Evolutionary conservation across 2,329 filamentous ascomycete genomes (phyloP).

Genomic region (Rhinocladiella mackenziei): DNA sequence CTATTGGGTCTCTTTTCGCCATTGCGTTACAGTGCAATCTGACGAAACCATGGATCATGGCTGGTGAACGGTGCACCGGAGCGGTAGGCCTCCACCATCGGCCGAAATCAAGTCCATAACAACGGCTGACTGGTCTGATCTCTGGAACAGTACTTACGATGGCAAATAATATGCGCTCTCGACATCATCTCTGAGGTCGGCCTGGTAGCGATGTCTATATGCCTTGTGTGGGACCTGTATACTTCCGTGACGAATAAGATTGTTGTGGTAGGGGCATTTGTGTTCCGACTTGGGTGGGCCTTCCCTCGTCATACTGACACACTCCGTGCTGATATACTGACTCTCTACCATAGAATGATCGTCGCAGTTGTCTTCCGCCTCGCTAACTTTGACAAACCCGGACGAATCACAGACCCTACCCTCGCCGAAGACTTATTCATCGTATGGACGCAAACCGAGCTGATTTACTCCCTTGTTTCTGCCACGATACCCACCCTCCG

Average conservation of each 20-base stretch:
- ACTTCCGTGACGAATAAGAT: conserved; percentile 36
- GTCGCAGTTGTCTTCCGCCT: conserved; percentile 38
- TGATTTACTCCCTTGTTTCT: conserved; percentile 37
- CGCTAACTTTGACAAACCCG: conserved; percentile 31
- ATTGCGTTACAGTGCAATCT: conserved; percentile 31
- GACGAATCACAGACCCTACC: conserved; percentile 35
- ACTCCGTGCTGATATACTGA: conserved; percentile 4
- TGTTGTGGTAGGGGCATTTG: conserved; percentile 36
- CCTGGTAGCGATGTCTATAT: conserved; percentile 33
- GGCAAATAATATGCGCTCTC: conserved; percentile 34
- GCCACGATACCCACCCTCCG: conserved; percentile 39
- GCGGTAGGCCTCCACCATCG: too few species aligned
- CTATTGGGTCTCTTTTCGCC: conserved; percentile 25
- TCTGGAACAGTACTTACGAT: conserved; percentile 25
- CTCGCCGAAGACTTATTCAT: conserved; percentile 35
- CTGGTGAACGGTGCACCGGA: conserved; percentile 27
- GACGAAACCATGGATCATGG: conserved; percentile 29
- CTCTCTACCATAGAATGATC: conserved; percentile 33
- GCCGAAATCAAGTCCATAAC: too few species aligned
- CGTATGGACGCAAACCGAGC: conserved; percentile 38
- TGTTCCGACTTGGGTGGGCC: conserved; percentile 39
- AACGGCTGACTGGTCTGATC: neutral
- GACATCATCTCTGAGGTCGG: conserved; percentile 38
- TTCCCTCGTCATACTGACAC: conserved; percentile 7
- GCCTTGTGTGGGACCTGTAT: conserved; percentile 34